A percentile compares a stretch with the other conserved stretches of the same genome.
These are phyloP conservation scores for Phytophthora foliorum DNA, from an alignment of 352 stramenopile genomes.

Conservation along the genomic window DNA sequence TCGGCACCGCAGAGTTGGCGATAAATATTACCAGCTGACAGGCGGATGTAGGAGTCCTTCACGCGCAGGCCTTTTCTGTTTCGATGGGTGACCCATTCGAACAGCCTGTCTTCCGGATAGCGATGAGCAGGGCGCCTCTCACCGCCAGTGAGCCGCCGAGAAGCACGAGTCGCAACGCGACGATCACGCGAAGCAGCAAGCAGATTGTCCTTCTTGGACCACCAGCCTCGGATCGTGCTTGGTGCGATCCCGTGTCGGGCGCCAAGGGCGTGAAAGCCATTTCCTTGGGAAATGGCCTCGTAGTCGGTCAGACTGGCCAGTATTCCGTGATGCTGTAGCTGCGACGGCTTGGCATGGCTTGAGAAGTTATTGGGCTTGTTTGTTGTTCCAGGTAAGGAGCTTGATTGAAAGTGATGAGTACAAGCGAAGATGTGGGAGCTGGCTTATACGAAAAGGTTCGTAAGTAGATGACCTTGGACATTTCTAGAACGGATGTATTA, in stretches of 20 bases:
- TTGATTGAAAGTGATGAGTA: too few relatives aligned
- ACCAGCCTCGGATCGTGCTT: slow-evolving; percentile 11
- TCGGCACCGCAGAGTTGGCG: neutral
- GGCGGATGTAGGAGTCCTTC: slow-evolving; percentile 7
- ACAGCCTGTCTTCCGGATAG: slow-evolving; percentile 2
- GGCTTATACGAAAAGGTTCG: too few relatives aligned
- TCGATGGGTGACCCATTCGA: neutral
- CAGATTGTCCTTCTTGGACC: neutral
- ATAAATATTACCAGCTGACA: slow-evolving; percentile 2
- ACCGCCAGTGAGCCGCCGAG: slow-evolving; percentile 1
- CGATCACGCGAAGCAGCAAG: neutral
- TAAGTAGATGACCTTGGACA: too few relatives aligned
- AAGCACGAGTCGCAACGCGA: slow-evolving; percentile 1
- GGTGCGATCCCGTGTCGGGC: neutral
- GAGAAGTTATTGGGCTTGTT: neutral
- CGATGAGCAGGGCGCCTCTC: slow-evolving; percentile 1
- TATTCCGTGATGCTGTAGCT: neutral
- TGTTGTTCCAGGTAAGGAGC: too few relatives aligned
- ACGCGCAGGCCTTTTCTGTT: slow-evolving; percentile 8
- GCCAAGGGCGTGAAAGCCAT: slow-evolving; percentile 10
- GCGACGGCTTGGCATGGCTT: neutral
- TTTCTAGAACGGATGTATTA: too few relatives aligned
- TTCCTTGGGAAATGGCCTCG: neutral
- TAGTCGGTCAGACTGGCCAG: neutral
- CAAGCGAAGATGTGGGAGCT: too few relatives aligned